A percentile compares a stretch with the other conserved stretches of the same genome.
These are phyloP conservation scores for Nakataea oryzae DNA, from an alignment of 2,329 filamentous ascomycete species.

Conservation along the genomic window DNA sequence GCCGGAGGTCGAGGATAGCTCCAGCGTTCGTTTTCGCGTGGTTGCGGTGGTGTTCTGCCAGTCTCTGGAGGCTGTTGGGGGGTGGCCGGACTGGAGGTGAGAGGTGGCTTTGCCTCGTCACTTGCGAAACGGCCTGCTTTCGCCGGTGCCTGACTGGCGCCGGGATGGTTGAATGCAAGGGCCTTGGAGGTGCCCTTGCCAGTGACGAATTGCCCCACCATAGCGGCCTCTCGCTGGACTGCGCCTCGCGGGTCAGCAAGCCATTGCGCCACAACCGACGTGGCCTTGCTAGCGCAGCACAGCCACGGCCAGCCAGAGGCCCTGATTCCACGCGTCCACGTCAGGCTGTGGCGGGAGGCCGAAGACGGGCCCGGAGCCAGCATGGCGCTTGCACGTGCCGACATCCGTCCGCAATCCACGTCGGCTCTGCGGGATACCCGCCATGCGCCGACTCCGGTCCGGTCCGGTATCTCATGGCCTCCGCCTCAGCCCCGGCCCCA, in stretches of 20 bases:
- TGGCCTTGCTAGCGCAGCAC: neutral
- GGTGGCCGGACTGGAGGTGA: neutral
- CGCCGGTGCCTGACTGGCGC: conserved; percentile 6
- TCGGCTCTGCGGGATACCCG: neutral
- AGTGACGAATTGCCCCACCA: conserved; percentile 6
- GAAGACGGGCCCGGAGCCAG: no score
- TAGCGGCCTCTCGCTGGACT: neutral
- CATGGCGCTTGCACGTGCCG: no score
- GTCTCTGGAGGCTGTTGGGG: neutral
- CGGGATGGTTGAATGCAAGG: neutral
- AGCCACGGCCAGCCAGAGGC: neutral
- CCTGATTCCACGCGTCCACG: neutral
- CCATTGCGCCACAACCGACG: neutral
- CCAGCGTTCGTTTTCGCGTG: neutral
- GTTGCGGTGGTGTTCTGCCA: neutral
- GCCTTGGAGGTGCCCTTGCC: neutral
- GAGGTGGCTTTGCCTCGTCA: conserved; percentile 4
- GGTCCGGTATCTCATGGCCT: neutral
- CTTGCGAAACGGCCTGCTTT: conserved; percentile 6
- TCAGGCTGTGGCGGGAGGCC: neutral
- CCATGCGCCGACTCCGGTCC: neutral
- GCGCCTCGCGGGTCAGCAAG: neutral
- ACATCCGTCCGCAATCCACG: neutral
- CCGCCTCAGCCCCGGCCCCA: neutral
- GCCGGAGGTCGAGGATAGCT: neutral